Base-by-base conservation (phyloP, 805 yeast species). In the Candida berthetii region DNA sequence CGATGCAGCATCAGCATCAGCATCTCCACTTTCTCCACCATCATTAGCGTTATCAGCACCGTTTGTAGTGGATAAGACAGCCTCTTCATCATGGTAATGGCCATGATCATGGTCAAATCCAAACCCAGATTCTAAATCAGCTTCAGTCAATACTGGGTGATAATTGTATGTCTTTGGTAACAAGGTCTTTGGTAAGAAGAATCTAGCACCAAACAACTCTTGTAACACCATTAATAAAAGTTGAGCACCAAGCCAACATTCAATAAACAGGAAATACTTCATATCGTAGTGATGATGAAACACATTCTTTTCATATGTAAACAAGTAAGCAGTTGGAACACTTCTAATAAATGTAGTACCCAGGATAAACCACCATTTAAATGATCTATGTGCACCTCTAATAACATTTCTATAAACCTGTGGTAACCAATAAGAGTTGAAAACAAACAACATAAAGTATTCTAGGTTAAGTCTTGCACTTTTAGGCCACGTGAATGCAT, bases 111-210 rank as follows among this genome's bases (percentile, higher is more conserved):
- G 66, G 38, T 78, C 83, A 16, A 75, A 59, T 16, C 80, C 76
- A 50, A 77, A 80, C 7, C 82, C 83, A 35, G 65, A 63, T 52
- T 84, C 89, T 40, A 84, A 55, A 50, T 85, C 91, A 22, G 67
- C 66, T 34, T 74, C 67, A 2, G 71, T 68, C 14, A 86, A 59
- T 0, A 79, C 54, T 5, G 85, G 88, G 57, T 89, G 96, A 54
- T 90, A 90, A 48, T 87, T 82, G 54, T 88, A 89, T 1, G 90
- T 79, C 47, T 82, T 76, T n/a, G 96, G 95, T 31, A 87, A 65
- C 61, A 79, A 72, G 37, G 71, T 72, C 42, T 77, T 82, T 17
- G 90, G 91, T 27, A 90, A 62, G 71, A 93, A 85, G 69, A 87
- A 87, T 45, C 96, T 70, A 0, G 96, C 78, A 0, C 96, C 96